Conservation (phyloP, 495 filamentous ascomycete species). For the Eremomyces bilateralis region DNA sequence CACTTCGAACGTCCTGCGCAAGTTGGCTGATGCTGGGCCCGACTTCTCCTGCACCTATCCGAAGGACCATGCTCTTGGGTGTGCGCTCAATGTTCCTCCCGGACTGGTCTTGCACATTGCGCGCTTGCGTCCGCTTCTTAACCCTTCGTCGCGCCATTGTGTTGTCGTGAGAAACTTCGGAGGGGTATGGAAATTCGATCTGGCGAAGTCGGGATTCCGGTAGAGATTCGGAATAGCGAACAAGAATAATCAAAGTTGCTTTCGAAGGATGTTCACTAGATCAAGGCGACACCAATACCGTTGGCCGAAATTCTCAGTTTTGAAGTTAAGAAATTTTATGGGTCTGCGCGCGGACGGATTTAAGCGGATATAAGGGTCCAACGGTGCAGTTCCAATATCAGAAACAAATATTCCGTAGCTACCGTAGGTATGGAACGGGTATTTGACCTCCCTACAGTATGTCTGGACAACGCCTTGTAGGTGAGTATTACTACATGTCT, state of each 20-base stretch:
- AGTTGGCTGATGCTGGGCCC: slow-evolving; percentile 80
- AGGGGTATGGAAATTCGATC: neutral
- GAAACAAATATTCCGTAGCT: no score
- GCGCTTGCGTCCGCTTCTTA: slow-evolving; percentile 76
- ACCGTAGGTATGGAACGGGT: no score
- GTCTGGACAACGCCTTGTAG: no score
- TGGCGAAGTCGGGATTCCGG: neutral
- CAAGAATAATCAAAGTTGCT: neutral
- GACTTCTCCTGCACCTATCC: slow-evolving; percentile 77
- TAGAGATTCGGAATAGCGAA: neutral
- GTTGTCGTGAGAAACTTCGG: slow-evolving; percentile 1
- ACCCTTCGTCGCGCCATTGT: slow-evolving; percentile 60
- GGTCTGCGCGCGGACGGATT: no score
- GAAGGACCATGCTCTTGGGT: slow-evolving; percentile 96
- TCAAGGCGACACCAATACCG: no score
- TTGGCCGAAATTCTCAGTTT: no score
- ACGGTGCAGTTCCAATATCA: no score
- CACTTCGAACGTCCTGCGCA: slow-evolving; percentile 69
- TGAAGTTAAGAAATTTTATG: no score
- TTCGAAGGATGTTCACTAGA: no score
- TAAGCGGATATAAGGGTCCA: no score
- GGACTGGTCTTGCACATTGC: slow-evolving; percentile 20
- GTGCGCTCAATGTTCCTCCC: slow-evolving; percentile 30
- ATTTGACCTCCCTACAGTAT: no score
- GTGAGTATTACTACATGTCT: no score